Base-by-base conservation (phyloP, 805 yeast species). In the Cyberlindnera amylophila region DNA sequence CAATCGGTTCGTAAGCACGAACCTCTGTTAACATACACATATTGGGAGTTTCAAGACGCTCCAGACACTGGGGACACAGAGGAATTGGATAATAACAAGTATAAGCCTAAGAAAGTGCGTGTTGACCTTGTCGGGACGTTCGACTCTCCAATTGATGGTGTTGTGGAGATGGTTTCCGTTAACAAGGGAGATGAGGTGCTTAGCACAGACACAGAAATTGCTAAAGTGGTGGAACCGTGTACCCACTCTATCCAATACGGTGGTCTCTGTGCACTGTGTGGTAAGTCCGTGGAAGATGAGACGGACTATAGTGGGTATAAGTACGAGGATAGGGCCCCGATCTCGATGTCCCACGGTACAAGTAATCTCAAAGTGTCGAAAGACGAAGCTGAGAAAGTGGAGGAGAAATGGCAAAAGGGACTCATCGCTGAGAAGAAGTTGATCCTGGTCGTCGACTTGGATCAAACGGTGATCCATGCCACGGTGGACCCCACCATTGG, bases 401-500 rank as follows among this genome's bases (percentile, higher is more conserved):
- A 90, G 58, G 75, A 76, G 46, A 67, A 67, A 24, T 73, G 89
- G 39, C 78, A 87, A 4, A 67, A 70, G 43, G 70, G 83, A 45
- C 70, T 93, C 36, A 63, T 80, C 6, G 61, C 69, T 13, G 85
- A 79, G 40, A 69, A 74, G 45, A 87, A 86, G 61, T 70, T 93
- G 48, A 89, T 93, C 24, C 70, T 93, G 43, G 98, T 93, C 23
- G 99, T 93, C 5, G 99, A 93, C 70, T 72, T 93, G 49, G 99
- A 93, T 66, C 99, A 93, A 62, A 93, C 99, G 0, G 95, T 93
- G 5, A 91, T 93, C 26, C 99, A 93, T 58, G 96, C 97, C 32
- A 91, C 97, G 5, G 97, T 91, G 14, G 99, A 93, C 61, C 97
- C 97, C 0, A 89, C 96, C 0, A 95, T 93, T 24, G 93, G 93